Base-by-base conservation (phyloP, 2,329 filamentous ascomycete species). In the Tympanopsis confertula region DNA sequence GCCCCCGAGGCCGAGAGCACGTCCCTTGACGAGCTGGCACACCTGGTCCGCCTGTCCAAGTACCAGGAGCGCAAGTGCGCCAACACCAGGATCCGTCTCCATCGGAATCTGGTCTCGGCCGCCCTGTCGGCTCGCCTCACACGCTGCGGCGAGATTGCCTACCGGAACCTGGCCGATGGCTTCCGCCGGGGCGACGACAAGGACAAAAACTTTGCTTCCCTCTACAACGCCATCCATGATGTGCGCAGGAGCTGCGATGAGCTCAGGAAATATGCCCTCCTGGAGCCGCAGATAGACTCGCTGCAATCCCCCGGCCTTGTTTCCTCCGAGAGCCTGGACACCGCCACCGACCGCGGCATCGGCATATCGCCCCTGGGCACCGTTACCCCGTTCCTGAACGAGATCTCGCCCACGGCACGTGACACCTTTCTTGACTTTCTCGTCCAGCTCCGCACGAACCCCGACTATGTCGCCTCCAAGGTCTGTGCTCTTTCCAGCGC, bases 391-490 rank as follows among this genome's bases (percentile, higher is more conserved):
- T 82, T 82, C 47, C 61, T 83, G 38, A 74, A 82, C 54, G 78
- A 87, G 50, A 73, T 96, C 36, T 84, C 87, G 37, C 67, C 75
- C 40, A 78, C 82, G 44, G 78, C 86, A 39, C 71, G 85, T 52
- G 76, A 86, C 43, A 76, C 80, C 32, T 75, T 95, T 41, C 56
- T 95, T 41, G 74, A 78, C 44, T 89, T 96, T 52, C 63, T 96
- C 48, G 80, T 76, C 36, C 76, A 86, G 57, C 73, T 95, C 44
- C 78, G 89, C 48, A 87, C 82, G 44, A 88, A 94, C 55, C 80
- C 86, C 26, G 79, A 88, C 50, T 96, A 93, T 59, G 59, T 98
- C 56, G 86, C 89, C 50, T 78, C 83, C 45, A 77, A 88, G 45
- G 71, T 98, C 45, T 78, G 78, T 54, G 78, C 74, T 50, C 67